Conservation (phyloP, 2,329 filamentous ascomycete species). For the Alternaria sp. region DNA sequence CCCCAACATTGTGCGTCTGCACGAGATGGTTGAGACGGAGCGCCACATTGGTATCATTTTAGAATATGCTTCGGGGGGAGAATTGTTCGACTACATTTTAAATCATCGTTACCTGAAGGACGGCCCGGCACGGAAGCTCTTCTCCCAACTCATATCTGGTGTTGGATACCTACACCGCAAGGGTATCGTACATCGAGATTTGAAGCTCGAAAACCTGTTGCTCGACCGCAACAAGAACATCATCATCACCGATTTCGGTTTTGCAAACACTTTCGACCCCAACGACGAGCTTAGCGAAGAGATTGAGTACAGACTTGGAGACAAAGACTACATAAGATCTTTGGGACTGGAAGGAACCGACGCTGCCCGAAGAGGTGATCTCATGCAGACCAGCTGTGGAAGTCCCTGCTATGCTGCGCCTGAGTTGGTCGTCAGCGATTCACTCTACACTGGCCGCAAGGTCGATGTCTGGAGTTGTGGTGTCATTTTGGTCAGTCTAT, state of each 20-base stretch:
- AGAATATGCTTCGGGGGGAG: conserved; percentile 96
- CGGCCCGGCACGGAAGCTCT: conserved; percentile 85
- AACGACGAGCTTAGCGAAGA: conserved; percentile 87
- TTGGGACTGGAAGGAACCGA: conserved; percentile 84
- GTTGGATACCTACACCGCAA: conserved; percentile 98
- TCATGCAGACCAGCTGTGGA: conserved; percentile 99
- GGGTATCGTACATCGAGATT: conserved; percentile 94
- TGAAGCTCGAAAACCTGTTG: conserved; percentile 95
- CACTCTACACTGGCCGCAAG: conserved; percentile 94
- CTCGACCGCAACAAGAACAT: conserved; percentile 97
- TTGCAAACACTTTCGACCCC: conserved; percentile 96
- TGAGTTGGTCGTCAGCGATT: conserved; percentile 96
- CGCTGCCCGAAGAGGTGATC: conserved; percentile 82
- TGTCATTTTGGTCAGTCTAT: conserved; percentile 84
- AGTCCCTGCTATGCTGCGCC: conserved; percentile 98
- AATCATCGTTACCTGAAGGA: conserved; percentile 98
- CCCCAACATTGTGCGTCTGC: conserved; percentile 94
- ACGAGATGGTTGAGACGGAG: conserved; percentile 99
- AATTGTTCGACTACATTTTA: conserved; percentile 97
- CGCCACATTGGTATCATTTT: conserved; percentile 97
- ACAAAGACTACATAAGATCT: conserved; percentile 87
- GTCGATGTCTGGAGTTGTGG: conserved; percentile 99
- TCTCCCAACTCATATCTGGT: conserved; percentile 94
- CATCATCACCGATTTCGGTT: conserved; percentile 99
- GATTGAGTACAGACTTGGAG: conserved; percentile 84